Evolutionary conservation across 2,329 filamentous ascomycete genomes (phyloP), one percentile per base, ranked within the genome.

Genomic region (Aphanocladium album): DNA sequence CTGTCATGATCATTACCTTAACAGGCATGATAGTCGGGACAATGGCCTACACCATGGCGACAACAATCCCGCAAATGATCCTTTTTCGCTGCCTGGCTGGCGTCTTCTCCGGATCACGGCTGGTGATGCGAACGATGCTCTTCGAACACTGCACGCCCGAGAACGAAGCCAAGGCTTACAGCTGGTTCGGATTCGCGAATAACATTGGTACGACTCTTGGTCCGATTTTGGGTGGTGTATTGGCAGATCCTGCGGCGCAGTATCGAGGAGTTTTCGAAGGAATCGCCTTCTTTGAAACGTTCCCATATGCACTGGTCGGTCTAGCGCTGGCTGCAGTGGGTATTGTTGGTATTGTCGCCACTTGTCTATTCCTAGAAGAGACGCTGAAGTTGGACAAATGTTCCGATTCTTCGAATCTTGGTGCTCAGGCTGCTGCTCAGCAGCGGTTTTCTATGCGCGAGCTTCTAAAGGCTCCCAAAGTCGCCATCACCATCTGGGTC

Each of bases 71-170:
- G 79, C 86, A 93, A 73, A 93, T 93, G 89, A 79, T 92, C 6
- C 45, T 89, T 14, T 87, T 88, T 64, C 81, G 90, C 30, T 90
- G 87, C 65, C 66, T 89, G n/a, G 88, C 88, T 0, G 90, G 90
- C 1, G 72, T 90, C 5, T 93, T 93, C 70, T 85, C 86, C 0
- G 90, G 89, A 0, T 89, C 86, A 6, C 80, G 90, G 49, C 83
- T 93, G 57, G 89, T 89, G 5, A 84, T 93, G 58, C 81, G 90
- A 23, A 87, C 89, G 5, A 92, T 93, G 88, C 79, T 93, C 25
- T 83, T 84, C 21, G 90, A 95, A 73, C 84, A 87, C 65, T 88
- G 85, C 71, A 90, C 87, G 0, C 75, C 82, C 7, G 80, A 83
- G 63, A 92, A 87, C 0, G 89, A 93, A 72, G 89, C 90, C 0